Evolutionary conservation across 1,284 basidiomycete species (phyloP).

Genomic region (Pseudozyma sp.): DNA sequence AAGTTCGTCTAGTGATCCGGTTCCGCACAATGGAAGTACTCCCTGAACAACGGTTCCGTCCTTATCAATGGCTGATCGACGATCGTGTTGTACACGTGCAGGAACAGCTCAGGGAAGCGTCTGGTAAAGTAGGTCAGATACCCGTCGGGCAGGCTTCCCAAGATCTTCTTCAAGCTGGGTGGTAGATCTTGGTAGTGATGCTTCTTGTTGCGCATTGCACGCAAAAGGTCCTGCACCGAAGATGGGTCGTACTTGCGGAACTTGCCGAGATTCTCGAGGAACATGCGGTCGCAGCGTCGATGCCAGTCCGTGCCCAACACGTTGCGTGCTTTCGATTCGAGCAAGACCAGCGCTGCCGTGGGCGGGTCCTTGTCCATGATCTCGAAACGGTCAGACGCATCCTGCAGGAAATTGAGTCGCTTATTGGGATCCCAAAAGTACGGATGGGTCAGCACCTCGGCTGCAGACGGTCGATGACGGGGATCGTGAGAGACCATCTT

Average conservation of each 20-base stretch:
- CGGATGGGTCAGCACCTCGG: conserved; percentile 86
- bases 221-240: conserved; percentile 88
- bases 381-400: conserved; percentile 96
- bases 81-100: conserved; percentile 89
- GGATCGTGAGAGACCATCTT: conserved; percentile 61
- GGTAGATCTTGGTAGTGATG: conserved; percentile 97
- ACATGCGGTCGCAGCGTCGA: conserved; percentile 82
- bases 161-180: conserved; percentile 84
- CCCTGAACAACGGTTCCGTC: conserved; percentile 56
- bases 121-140: conserved; percentile 92
- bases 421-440: conserved; percentile 94
- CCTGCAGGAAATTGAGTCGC: conserved; percentile 90
- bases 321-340: conserved; percentile 74
- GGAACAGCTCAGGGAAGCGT: conserved; percentile 88
- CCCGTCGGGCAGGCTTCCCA: conserved; percentile 90
- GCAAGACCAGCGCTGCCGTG: conserved; percentile 78
- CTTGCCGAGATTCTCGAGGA: conserved; percentile 94
- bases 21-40: conserved; percentile 55
- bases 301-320: conserved; percentile 81
- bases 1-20: conserved; percentile 30
- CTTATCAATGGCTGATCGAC: conserved; percentile 68
- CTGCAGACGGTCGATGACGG: conserved; percentile 81
- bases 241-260: conserved; percentile 91
- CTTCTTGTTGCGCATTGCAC: conserved; percentile 98
- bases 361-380: conserved; percentile 87